phyloP scores from a whole-genome alignment of 306 rosid genomes.

The Comarum palustre region DNA sequence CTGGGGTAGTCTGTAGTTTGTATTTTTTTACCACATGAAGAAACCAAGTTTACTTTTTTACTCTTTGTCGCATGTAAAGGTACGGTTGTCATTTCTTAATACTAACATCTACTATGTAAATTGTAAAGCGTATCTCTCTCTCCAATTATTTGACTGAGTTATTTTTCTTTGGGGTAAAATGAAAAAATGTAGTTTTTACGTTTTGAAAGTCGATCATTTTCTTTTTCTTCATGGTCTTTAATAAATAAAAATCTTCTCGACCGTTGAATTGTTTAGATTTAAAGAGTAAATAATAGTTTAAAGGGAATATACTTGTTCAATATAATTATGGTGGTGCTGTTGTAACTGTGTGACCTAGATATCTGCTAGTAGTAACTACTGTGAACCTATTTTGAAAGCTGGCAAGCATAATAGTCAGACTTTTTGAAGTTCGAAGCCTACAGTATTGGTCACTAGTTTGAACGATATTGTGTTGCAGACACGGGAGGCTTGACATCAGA shows the following conservation, averaged over 20 bases:
- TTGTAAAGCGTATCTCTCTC: not conserved
- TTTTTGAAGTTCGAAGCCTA: conserved; percentile 3
- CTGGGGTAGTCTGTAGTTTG: not conserved
- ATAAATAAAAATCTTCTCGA: not conserved
- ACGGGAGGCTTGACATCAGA: not conserved
- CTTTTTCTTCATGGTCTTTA: not conserved
- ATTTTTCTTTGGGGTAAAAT: not conserved
- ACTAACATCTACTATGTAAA: not conserved
- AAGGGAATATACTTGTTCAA: not conserved
- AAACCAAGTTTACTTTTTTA: not conserved
- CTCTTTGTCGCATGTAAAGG: not conserved
- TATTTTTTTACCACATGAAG: not conserved
- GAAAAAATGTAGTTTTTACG: not conserved
- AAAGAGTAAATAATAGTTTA: not conserved
- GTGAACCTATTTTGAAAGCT: not conserved
- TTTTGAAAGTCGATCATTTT: not conserved
- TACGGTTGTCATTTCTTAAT: not conserved
- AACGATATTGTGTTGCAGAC: not conserved
- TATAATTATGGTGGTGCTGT: not conserved
- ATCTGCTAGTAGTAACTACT: not conserved
- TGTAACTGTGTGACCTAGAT: conserved; percentile 4
- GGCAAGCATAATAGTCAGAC: not conserved
- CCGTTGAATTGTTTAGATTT: not conserved
- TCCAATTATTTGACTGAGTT: conserved; percentile 1
- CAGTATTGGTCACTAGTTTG: not conserved